A percentile compares a stretch with the other conserved stretches of the same genome.
Evolutionary conservation across 495 filamentous ascomycete species (phyloP).

Genomic region (Podospora didyma): DNA sequence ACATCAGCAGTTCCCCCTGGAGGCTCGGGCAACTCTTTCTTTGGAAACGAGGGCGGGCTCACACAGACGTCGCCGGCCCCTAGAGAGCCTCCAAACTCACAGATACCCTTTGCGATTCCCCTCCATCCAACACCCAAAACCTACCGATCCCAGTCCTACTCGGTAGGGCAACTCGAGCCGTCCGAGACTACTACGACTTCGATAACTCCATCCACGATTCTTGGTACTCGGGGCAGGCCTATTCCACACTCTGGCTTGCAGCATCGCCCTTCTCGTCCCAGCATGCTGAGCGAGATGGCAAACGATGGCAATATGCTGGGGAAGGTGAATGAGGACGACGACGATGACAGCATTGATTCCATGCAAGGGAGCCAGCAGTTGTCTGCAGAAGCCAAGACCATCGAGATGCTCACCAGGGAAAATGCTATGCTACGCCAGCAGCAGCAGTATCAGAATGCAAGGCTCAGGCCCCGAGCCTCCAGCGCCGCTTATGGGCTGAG

Average conservation of each 20-base stretch:
- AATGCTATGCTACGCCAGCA: conserved; percentile 67
- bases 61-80: conserved; percentile 40
- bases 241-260: conserved; percentile 61
- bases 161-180: conserved; percentile 84
- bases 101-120: conserved; percentile 87
- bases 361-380: conserved; percentile 50
- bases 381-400: conserved; percentile 58
- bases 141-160: conserved; percentile 94
- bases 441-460: conserved; percentile 55
- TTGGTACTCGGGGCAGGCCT: conserved; percentile 51
- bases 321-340: conserved; percentile 77
- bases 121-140: conserved; percentile 88
- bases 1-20: conserved; percentile 59
- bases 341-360: conserved; percentile 62
- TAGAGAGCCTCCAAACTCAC: conserved; percentile 48
- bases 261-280: conserved; percentile 79
- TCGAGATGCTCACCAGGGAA: conserved; percentile 69
- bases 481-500: conserved; percentile 51
- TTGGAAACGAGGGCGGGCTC: conserved; percentile 33
- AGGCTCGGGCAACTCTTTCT: conserved; percentile 41
- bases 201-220: conserved; percentile 37
- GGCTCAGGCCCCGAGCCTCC: conserved; percentile 60
- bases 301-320: conserved; percentile 67
- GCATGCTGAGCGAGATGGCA: conserved; percentile 76
- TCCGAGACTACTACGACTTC: conserved; percentile 51